Evolutionary conservation across 768 basidiomycete genomes (phyloP).

Genomic region (Trametes maxima): DNA sequence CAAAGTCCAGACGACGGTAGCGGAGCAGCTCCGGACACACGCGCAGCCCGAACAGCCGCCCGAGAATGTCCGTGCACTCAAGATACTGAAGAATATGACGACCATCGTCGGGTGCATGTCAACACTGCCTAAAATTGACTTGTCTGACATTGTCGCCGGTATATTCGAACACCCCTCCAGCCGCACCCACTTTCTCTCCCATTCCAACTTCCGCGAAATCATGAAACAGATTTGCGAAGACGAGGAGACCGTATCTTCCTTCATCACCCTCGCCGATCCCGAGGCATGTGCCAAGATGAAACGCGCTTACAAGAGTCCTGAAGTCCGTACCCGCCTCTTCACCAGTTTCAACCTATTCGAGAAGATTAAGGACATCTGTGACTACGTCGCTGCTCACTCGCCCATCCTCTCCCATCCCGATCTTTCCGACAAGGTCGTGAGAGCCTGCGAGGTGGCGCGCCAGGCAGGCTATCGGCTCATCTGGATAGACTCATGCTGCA

Average conservation of each 20-base stretch:
- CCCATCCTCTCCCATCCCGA: background rate
- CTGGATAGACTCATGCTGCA: conserved; percentile 4
- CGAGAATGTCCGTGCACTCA: background rate
- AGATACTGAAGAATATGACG: background rate
- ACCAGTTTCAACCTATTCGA: background rate
- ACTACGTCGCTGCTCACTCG: background rate
- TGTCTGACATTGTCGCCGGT: no score
- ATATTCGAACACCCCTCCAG: no score
- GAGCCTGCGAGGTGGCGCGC: background rate
- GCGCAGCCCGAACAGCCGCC: background rate
- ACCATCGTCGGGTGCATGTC: no score
- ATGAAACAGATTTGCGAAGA: no score
- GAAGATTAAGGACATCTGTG: background rate
- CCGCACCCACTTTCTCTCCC: no score
- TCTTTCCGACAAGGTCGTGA: background rate
- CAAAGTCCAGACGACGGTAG: background rate
- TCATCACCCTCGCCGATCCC: no score
- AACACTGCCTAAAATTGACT: no score
- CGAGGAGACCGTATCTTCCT: no score
- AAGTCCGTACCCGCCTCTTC: no score
- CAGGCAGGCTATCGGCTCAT: background rate
- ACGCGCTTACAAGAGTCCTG: no score
- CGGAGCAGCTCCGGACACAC: background rate
- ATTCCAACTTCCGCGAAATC: no score
- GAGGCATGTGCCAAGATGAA: no score